These are phyloP conservation scores for Trichophyton rubrum DNA, from an alignment of 2,329 filamentous ascomycete species.

Conservation along the genomic window DNA sequence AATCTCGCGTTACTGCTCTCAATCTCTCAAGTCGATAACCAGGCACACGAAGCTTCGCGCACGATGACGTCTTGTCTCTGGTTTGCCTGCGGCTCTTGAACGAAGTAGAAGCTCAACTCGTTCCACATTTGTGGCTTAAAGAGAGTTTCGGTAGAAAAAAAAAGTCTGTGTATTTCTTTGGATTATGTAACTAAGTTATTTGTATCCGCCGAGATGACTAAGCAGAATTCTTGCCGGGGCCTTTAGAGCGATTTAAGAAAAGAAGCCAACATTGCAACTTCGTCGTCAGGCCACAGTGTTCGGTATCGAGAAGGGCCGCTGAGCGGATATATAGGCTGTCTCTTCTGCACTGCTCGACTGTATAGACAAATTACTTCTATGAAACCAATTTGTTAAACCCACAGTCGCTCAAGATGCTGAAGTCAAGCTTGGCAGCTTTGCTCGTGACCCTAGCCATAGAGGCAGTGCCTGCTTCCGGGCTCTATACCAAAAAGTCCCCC, in stretches of 20 bases:
- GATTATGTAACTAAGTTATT: no score
- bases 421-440: conserved; percentile 34
- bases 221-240: not conserved
- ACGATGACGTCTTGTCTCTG: no score
- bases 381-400: not conserved
- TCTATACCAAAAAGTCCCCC: conserved; percentile 78
- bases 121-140: no score
- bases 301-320: not conserved
- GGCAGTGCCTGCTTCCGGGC: conserved; percentile 45
- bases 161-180: no score
- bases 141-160: no score
- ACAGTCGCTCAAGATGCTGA: conserved; percentile 20
- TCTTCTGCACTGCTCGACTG: not conserved
- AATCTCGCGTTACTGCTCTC: no score
- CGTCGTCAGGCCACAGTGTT: not conserved
- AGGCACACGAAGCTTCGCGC: no score
- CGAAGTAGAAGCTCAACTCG: no score
- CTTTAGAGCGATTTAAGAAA: not conserved
- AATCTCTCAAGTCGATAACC: no score
- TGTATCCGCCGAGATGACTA: not conserved
- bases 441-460: conserved; percentile 51
- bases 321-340: not conserved
- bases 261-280: conserved; percentile 4
- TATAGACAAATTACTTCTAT: not conserved
- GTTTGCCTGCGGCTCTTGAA: no score